A percentile compares a stretch with the other conserved stretches of the same genome.
These are phyloP conservation scores for Closterium sp. DNA, from an alignment of 139 green algal species.

Conservation along the genomic window DNA sequence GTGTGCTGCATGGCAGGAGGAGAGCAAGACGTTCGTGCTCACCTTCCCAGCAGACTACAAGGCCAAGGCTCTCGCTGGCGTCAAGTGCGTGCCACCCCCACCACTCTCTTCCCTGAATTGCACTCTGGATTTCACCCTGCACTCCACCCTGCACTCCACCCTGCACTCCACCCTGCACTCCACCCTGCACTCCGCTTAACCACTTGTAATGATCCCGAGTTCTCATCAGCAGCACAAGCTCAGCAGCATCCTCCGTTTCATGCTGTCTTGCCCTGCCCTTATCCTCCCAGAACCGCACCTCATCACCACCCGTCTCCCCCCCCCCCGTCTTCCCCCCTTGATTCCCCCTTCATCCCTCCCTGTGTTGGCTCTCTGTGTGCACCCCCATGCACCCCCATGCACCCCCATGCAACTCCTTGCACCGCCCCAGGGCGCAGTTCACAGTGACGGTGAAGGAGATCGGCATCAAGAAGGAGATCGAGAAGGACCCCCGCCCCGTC, in stretches of 20 bases:
- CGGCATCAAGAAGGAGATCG: conserved; percentile 37
- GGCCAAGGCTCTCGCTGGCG: conserved; percentile 18
- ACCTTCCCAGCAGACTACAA: conserved; percentile 48
- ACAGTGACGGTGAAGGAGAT: conserved; percentile 53
- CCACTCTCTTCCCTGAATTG: background rate
- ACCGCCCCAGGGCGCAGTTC: conserved; percentile 33
- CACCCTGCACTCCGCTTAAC: too few relatives aligned
- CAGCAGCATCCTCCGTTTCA: too few relatives aligned
- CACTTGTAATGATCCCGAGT: background rate
- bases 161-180: too few relatives aligned
- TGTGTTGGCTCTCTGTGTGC: too few relatives aligned
- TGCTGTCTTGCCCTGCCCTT: background rate
- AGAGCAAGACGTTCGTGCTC: conserved; percentile 49
- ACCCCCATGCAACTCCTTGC: background rate
- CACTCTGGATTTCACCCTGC: background rate
- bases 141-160: too few relatives aligned
- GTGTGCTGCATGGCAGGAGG: conserved; percentile 21
- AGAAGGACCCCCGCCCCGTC: conserved; percentile 23
- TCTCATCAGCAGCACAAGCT: background rate
- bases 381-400: too few relatives aligned
- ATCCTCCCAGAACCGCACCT: background rate
- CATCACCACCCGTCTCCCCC: background rate
- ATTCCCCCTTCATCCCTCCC: too few relatives aligned
- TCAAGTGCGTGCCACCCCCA: conserved; percentile 32
- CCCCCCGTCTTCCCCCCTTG: background rate